Percentiles rank a stretch among this genome's conserved stretches.
Conservation (phyloP, 2,329 filamentous ascomycete species). For the Verticillium albo-atrum region DNA sequence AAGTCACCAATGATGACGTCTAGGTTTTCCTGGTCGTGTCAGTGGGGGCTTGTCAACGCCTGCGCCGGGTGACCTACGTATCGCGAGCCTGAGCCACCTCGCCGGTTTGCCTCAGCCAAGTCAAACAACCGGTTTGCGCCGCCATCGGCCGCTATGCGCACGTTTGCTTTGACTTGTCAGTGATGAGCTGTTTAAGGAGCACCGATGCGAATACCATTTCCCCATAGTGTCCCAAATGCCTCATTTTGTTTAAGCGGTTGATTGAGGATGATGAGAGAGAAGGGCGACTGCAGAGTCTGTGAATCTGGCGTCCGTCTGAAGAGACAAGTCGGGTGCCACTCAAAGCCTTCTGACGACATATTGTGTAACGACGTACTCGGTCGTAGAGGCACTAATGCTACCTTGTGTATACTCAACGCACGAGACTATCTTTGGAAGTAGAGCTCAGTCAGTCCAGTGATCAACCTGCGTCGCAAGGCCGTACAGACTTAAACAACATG, state of each 20-base stretch:
- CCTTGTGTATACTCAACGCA: neutral
- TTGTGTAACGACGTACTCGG: neutral
- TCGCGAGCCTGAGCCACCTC: neutral
- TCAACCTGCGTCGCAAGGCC: too few relatives aligned
- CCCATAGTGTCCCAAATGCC: slow-evolving; percentile 45
- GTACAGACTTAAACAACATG: neutral
- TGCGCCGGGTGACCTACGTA: neutral
- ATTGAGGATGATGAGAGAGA: slow-evolving; percentile 47
- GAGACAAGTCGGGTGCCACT: slow-evolving; percentile 35
- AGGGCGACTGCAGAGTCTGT: slow-evolving; percentile 19
- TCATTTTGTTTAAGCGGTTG: slow-evolving; percentile 42
- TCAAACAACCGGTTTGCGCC: slow-evolving; percentile 73
- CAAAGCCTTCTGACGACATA: slow-evolving; percentile 15
- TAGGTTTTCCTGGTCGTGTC: slow-evolving; percentile 46
- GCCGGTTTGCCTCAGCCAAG: slow-evolving; percentile 16
- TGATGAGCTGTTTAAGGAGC: too few relatives aligned
- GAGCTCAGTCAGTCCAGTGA: too few relatives aligned
- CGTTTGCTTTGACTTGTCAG: slow-evolving; percentile 42
- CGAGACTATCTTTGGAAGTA: too few relatives aligned
- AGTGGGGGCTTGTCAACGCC: neutral
- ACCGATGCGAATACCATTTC: slow-evolving; percentile 33
- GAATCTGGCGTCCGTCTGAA: slow-evolving; percentile 20
- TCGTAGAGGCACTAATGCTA: neutral
- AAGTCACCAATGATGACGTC: slow-evolving; percentile 83
- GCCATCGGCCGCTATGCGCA: slow-evolving; percentile 81